Evolutionary conservation across 2,329 filamentous ascomycete genomes (phyloP), one percentile per base, ranked within the genome.

Genomic region (Diatrype stigma): DNA sequence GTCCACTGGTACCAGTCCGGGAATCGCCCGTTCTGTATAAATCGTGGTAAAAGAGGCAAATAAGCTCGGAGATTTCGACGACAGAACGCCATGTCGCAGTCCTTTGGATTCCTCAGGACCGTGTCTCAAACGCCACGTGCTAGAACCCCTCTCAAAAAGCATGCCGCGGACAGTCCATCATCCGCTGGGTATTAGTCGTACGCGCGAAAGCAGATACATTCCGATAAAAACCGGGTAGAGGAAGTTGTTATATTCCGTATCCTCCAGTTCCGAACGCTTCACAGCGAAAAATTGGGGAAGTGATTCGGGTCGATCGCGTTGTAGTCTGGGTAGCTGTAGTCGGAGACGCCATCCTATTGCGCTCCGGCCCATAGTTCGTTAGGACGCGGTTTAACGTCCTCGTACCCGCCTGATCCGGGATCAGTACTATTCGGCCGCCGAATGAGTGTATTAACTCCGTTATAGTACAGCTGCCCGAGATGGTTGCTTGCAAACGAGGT

Each of bases 381-480:
- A 58, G 75, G 72, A 53, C 79, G 75, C 51, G 81, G 75, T 67
- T 84, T 86, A 56, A 81, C 73, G 42, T 86, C 40, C 21, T 44
- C 82, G 59, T 86, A 87, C 50, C 79, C 76, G 49, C 83, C 77
- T 6, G 66, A 57, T 34, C 64, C 61, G 17, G 86, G 84, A 65
- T 94, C 87, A 3, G 88, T 82, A 76, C 88, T 90, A 59, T 87
- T 86, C 3, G 87, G 85, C 52, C 88, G 80, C 51, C 88, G 83
- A 59, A 90, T 84, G 52, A 83, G 67, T 42, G 62, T 56, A 8
- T 67, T 79, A 6, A 82, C 79, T 55, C 82, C 83, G 34, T 79
- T 77, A 59, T 91, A 92, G 67, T 91, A 93, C 73, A 90, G 82
- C 61, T 87, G 83, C 32, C 79, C 79, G 65, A 84, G 78, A 40